Evolutionary conservation across 345 rosid species (phyloP), one percentile per base, ranked within the genome.

Genomic region (Pelargonium nanum): DNA sequence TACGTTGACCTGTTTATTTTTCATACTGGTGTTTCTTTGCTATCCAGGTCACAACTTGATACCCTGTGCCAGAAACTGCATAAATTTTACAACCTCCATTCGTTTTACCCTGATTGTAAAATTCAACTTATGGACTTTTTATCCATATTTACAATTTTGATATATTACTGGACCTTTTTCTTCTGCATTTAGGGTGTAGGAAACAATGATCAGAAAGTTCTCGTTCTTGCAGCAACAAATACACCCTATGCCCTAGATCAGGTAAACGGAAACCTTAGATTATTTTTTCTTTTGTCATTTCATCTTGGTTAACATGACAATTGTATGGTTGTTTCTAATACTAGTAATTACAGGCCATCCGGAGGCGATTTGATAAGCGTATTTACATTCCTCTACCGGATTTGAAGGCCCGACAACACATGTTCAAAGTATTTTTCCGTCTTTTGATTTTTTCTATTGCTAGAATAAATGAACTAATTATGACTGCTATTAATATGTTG

Each of bases 321-420:
- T 25, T 55, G n/a, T 54, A 62, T 52, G 48, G 53, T 28, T 57
- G 26, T 65, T 59, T 52, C 80, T 74, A 59, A 78, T 62, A 22
- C 32, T 26, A 57, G 40, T 77, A 59, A 68, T 58, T 72, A 56
- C 84, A 91, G 97, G 97, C 97, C 53, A 85, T 91, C 62, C 65
- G 97, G 53, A 69, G 97, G 53, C 97, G 97, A 69, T 91, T 91
- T 76, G 97, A 91, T 77, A 91, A 91, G 84, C 89, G 97, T 48
- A 91, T 91, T 55, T 91, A 91, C 66, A 91, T 91, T 74, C 97
- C 97, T 19, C 96, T 91, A 21, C 97, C 97, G 44, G 97, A 91
- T 61, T 44, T 62, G 72, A 91, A 91, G 80, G 97, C 97, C 70
- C 77, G 97, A 28, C 91, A 84, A 55, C 94, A 91, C 68, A 91